These are phyloP conservation scores for Bondarzewia mesenterica DNA, from an alignment of 1,284 basidiomycete species.

Conservation along the genomic window DNA sequence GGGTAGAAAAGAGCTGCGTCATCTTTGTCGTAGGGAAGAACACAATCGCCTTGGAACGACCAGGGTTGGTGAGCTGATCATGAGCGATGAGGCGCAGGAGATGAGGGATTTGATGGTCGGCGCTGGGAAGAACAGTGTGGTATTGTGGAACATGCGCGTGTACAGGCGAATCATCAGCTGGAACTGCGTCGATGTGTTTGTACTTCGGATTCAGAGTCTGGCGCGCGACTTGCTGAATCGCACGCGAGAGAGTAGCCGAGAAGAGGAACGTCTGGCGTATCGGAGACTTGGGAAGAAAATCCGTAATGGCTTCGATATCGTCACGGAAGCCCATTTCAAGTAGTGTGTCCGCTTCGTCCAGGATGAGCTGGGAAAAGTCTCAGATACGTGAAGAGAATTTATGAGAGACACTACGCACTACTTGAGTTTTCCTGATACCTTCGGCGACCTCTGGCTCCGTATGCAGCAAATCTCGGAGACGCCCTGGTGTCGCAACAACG, in stretches of 20 bases:
- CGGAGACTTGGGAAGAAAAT: slow-evolving; percentile 57
- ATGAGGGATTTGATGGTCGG: slow-evolving; percentile 73
- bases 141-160: slow-evolving; percentile 83
- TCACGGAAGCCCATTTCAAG: slow-evolving; percentile 95
- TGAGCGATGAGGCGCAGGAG: slow-evolving; percentile 78
- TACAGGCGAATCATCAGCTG: slow-evolving; percentile 46
- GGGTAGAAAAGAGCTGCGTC: slow-evolving; percentile 67
- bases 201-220: slow-evolving; percentile 46
- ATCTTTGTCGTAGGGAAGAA: slow-evolving; percentile 90
- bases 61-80: slow-evolving; percentile 77
- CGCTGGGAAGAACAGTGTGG: slow-evolving; percentile 64
- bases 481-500: slow-evolving; percentile 90
- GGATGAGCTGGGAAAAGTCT: slow-evolving; percentile 52
- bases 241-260: slow-evolving; percentile 76
- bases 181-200: slow-evolving; percentile 56
- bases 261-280: slow-evolving; percentile 90
- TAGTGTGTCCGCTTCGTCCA: slow-evolving; percentile 95
- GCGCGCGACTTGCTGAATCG: slow-evolving; percentile 56
- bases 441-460: slow-evolving; percentile 50
- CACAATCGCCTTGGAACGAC: slow-evolving; percentile 74
- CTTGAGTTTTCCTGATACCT: slow-evolving; percentile 47
- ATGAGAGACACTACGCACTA: slow-evolving; percentile 34
- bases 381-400: slow-evolving; percentile 9
- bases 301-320: slow-evolving; percentile 75
- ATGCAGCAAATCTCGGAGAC: slow-evolving; percentile 75